Evolutionary conservation across 2,329 filamentous ascomycete genomes (phyloP).

Genomic region (Amphichorda felina): DNA sequence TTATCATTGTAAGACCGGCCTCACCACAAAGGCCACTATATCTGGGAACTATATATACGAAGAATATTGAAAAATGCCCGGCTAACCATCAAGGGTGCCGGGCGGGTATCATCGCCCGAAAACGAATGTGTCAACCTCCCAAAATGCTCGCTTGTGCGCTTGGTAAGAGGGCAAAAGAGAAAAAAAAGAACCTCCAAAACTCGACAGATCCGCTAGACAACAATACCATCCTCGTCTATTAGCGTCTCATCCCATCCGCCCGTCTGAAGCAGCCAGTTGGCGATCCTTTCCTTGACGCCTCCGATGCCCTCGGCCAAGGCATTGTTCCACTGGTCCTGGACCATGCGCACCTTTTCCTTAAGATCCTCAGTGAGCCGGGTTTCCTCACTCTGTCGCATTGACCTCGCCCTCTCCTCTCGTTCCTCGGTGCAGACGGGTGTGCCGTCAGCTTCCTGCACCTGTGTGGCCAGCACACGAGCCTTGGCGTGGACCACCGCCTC

Average conservation of each 20-base stretch:
- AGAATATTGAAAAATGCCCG: constrained; percentile 1
- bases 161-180: background rate
- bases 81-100: background rate
- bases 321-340: constrained; percentile 84
- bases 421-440: constrained; percentile 18
- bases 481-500: constrained; percentile 63
- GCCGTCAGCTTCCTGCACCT: constrained; percentile 33
- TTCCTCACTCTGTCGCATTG: constrained; percentile 56
- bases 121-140: constrained; percentile 1
- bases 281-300: constrained; percentile 62
- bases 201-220: background rate
- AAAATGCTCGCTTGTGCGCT: constrained; percentile 1
- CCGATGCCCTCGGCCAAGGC: constrained; percentile 71
- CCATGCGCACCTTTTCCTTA: constrained; percentile 84
- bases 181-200: background rate
- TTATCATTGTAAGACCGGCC: background rate
- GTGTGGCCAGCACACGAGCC: constrained; percentile 53
- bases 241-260: constrained; percentile 80
- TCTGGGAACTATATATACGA: background rate
- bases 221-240: constrained; percentile 21
- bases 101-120: constrained; percentile 5
- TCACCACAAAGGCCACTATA: background rate
- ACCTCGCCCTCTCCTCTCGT: constrained; percentile 30
- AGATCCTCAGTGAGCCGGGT: constrained; percentile 66
- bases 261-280: constrained; percentile 58